Evolutionary conservation across 2,329 filamentous ascomycete genomes (phyloP).

Genomic region (Scytalidium lignicola): DNA sequence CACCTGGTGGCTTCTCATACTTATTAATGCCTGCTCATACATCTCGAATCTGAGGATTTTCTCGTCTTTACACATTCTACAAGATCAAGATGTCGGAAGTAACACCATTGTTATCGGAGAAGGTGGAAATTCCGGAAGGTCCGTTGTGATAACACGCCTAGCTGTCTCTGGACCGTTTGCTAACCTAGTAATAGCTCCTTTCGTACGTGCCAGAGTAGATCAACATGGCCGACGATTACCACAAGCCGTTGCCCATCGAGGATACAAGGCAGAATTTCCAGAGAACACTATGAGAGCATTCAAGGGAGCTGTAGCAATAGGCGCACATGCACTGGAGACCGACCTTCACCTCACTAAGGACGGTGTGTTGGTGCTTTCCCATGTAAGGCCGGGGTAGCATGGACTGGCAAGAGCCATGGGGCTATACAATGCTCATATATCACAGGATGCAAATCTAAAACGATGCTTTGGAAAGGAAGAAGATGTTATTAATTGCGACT

Average conservation of each 20-base stretch:
- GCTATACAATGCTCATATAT: conserved; percentile 7
- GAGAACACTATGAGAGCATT: conserved; percentile 87
- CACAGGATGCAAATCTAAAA: conserved; percentile 67
- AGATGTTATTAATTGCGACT: conserved; percentile 70
- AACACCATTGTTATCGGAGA: conserved; percentile 9
- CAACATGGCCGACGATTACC: conserved; percentile 40
- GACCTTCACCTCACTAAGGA: conserved; percentile 82
- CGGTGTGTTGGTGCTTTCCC: conserved; percentile 77
- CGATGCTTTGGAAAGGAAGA: conserved; percentile 75
- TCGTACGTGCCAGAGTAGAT: conserved; percentile 17
- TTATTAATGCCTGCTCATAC: neutral
- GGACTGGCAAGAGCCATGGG: conserved; percentile 4
- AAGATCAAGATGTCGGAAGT: conserved; percentile 11
- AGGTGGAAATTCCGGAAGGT: conserved; percentile 1
- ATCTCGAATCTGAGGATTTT: neutral
- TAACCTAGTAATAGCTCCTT: conserved; percentile 15
- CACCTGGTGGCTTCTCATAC: too few relatives aligned
- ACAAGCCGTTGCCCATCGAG: conserved; percentile 72
- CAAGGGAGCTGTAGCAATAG: conserved; percentile 64
- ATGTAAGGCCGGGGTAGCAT: conserved; percentile 46
- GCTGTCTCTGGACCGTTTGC: neutral
- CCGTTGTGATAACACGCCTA: neutral
- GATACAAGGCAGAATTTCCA: conserved; percentile 70
- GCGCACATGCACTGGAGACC: conserved; percentile 79
- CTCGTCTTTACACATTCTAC: neutral